Percentiles rank a stretch among this genome's conserved stretches.
phyloP scores from a whole-genome alignment of 202 grass and related monocot genomes.

The Elaeis oleifera region DNA sequence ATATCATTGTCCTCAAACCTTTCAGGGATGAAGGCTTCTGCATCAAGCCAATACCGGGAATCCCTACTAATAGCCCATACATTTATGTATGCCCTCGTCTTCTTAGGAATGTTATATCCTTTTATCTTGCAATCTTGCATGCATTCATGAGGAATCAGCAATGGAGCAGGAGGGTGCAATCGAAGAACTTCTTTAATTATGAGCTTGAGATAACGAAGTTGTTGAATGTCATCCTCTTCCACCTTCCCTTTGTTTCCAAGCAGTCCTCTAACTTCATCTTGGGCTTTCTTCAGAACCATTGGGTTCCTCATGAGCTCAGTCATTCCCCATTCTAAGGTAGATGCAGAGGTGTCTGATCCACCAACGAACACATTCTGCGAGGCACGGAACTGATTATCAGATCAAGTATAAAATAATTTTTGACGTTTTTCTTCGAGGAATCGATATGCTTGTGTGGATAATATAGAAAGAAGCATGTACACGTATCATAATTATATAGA shows the following conservation, averaged over 20 bases:
- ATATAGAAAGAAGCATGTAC: too few species aligned
- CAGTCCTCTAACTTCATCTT: slow-evolving; percentile 1
- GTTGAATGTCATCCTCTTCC: background rate
- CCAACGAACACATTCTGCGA: too few species aligned
- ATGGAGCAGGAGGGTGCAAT: slow-evolving; percentile 27
- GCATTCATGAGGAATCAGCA: slow-evolving; percentile 31
- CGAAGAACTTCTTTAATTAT: slow-evolving; percentile 29
- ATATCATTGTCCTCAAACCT: slow-evolving; percentile 16
- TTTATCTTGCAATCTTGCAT: slow-evolving; percentile 14
- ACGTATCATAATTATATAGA: too few species aligned
- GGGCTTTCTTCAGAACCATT: slow-evolving; percentile 18
- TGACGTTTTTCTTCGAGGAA: too few species aligned
- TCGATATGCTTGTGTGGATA: too few species aligned
- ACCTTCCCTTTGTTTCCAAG: too few species aligned
- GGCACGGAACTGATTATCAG: too few species aligned
- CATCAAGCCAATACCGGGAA: slow-evolving; percentile 10
- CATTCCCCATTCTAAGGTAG: slow-evolving; percentile 22
- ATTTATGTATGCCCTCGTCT: slow-evolving; percentile 31
- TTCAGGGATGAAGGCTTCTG: slow-evolving; percentile 29
- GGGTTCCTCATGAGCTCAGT: slow-evolving; percentile 36
- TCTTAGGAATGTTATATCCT: slow-evolving; percentile 22
- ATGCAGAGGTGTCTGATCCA: too few species aligned
- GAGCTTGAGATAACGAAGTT: slow-evolving; percentile 23
- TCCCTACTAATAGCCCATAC: slow-evolving; percentile 39
- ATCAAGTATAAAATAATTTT: too few species aligned